These are phyloP conservation scores for Saccharum spontaneum DNA, from an alignment of 176 grass and related monocot species.

Conservation along the genomic window DNA sequence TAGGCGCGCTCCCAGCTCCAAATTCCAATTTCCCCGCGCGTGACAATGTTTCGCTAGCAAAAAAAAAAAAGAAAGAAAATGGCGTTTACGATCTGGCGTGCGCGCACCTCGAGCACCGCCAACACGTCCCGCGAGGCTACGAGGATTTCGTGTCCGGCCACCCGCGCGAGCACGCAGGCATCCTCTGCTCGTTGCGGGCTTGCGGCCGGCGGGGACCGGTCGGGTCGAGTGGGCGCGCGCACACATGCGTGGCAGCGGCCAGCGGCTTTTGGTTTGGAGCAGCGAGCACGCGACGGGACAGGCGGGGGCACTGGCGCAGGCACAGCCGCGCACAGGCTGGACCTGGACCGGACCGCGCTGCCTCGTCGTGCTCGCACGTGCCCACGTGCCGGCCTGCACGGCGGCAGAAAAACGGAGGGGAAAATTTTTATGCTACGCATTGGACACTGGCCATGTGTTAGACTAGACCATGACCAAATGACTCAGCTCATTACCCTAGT, in stretches of 20 bases:
- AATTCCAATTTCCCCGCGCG: not conserved
- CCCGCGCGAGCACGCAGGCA: not conserved
- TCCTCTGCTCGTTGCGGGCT: not conserved
- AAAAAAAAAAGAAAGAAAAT: not conserved
- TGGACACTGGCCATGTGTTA: not conserved
- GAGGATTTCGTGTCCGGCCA: constrained; percentile 25
- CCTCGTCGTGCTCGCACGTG: constrained; percentile 65
- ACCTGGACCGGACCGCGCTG: constrained; percentile 55
- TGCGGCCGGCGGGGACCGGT: constrained; percentile 14
- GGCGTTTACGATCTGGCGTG: not conserved
- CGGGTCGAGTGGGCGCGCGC: constrained; percentile 26
- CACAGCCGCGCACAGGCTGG: constrained; percentile 44
- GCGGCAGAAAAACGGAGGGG: not conserved
- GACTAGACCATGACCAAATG: not conserved
- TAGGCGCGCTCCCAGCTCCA: not conserved
- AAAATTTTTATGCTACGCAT: not conserved
- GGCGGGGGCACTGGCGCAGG: not conserved
- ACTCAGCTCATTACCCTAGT: not conserved
- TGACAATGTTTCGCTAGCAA: not conserved
- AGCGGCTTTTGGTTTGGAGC: not conserved
- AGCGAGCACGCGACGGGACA: constrained; percentile 37
- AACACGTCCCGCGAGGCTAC: constrained; percentile 11
- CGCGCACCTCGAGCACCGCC: constrained; percentile 17
- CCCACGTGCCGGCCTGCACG: constrained; percentile 60
- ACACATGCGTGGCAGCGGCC: constrained; percentile 43